Evolutionary conservation across 108 stramenopile species (phyloP).

Genomic region (Epipyxis sp.): DNA sequence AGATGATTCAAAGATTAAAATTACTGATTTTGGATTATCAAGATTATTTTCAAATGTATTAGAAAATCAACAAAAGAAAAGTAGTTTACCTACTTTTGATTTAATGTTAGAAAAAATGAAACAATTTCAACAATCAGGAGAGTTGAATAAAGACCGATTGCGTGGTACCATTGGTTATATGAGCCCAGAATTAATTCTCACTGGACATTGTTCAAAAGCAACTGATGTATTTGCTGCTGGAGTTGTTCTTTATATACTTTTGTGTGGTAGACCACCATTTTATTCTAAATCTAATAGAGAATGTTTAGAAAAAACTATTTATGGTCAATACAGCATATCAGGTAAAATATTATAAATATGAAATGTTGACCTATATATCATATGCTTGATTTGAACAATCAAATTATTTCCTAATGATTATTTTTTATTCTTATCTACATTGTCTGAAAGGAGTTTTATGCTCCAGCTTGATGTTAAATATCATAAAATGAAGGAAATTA

Average conservation of each 20-base stretch:
- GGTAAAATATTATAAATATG: no score
- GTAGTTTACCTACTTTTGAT: no score
- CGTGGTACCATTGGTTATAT: constrained; percentile 41
- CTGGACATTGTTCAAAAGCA: background rate
- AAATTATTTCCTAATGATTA: no score
- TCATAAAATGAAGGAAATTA: no score
- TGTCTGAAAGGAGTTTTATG: no score
- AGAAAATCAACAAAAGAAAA: background rate
- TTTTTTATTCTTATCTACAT: no score
- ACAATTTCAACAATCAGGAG: background rate
- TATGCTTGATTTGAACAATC: no score
- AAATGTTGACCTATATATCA: no score
- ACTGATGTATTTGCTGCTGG: constrained; percentile 35
- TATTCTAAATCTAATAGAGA: constrained; percentile 10
- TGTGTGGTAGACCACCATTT: constrained; percentile 36
- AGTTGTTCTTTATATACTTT: constrained; percentile 36
- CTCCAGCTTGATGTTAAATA: no score
- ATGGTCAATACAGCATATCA: constrained; percentile 27
- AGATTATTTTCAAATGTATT: background rate
- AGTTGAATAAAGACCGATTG: constrained; percentile 2
- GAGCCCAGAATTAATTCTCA: constrained; percentile 34
- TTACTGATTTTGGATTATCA: constrained; percentile 41
- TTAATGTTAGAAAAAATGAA: background rate
- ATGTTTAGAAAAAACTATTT: constrained; percentile 15
- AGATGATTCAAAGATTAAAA: constrained; percentile 7